A percentile compares a stretch with the other conserved stretches of the same genome.
phyloP scores from a whole-genome alignment of 495 filamentous ascomycete species.

The Opeltia flavorubescens region DNA sequence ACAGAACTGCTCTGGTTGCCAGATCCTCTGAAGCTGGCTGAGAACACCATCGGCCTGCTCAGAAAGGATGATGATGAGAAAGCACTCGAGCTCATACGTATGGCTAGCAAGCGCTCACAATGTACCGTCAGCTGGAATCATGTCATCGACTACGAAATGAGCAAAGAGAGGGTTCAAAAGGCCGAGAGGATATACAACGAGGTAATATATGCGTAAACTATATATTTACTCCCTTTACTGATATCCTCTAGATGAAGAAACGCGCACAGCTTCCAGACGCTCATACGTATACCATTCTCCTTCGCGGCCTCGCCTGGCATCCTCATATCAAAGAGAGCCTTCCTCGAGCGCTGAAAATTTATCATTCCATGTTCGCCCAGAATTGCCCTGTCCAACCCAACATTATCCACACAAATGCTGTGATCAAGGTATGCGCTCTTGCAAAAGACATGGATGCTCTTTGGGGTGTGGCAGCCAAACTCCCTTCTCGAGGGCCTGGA shows the following conservation, averaged over 20 bases:
- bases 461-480: slow-evolving; percentile 50
- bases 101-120: slow-evolving; percentile 43
- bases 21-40: slow-evolving; percentile 52
- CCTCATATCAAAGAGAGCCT: slow-evolving; percentile 37
- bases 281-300: slow-evolving; percentile 68
- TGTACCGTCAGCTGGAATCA: slow-evolving; percentile 77
- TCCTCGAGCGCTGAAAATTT: slow-evolving; percentile 49
- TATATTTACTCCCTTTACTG: background rate
- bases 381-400: slow-evolving; percentile 46
- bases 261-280: slow-evolving; percentile 57
- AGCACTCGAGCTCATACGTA: slow-evolving; percentile 50
- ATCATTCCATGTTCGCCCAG: slow-evolving; percentile 49
- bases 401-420: slow-evolving; percentile 73
- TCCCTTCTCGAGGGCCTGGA: slow-evolving; percentile 44
- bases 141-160: slow-evolving; percentile 57
- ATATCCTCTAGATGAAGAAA: slow-evolving; percentile 74
- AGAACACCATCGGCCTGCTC: slow-evolving; percentile 44
- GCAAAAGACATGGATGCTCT: slow-evolving; percentile 58
- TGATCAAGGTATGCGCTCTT: slow-evolving; percentile 62
- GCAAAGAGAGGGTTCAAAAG: slow-evolving; percentile 36
- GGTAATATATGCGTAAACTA: slow-evolving; percentile 26
- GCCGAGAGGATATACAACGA: slow-evolving; percentile 78
- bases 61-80: slow-evolving; percentile 38
- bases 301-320: slow-evolving; percentile 55
- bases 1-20: slow-evolving; percentile 47